These are phyloP conservation scores for Salvia splendens DNA, from an alignment of 257 asterid genomes.

Conservation along the genomic window DNA sequence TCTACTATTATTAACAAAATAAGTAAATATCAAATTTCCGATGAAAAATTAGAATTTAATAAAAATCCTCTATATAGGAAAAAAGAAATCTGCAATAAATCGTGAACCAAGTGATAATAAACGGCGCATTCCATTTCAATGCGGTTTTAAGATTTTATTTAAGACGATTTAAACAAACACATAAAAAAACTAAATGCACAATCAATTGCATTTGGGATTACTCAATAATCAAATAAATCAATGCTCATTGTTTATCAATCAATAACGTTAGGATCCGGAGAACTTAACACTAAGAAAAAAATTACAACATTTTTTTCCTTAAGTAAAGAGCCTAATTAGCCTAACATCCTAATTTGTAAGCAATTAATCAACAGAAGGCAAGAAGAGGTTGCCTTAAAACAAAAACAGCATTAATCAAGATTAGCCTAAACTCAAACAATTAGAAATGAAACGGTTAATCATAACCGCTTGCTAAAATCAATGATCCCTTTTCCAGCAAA, in stretches of 20 bases:
- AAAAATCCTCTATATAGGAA: too few species aligned
- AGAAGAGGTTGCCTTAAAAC: conserved; percentile 3
- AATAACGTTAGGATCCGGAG: not conserved
- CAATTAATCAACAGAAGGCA: conserved; percentile 10
- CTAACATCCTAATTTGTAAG: conserved; percentile 16
- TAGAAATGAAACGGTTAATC: not conserved
- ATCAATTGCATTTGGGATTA: too few species aligned
- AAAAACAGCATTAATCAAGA: conserved; percentile 23
- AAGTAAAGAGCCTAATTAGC: conserved; percentile 13
- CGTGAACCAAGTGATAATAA: not conserved
- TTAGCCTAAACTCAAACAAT: too few species aligned
- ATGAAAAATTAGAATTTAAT: too few species aligned
- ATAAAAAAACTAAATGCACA: too few species aligned
- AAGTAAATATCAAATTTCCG: too few species aligned
- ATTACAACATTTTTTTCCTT: conserved; percentile 26
- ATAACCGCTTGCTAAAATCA: too few species aligned
- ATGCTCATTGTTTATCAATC: not conserved
- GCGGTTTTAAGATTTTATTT: conserved; percentile 30
- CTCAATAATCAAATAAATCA: not conserved
- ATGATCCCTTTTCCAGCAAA: not conserved
- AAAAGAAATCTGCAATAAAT: too few species aligned
- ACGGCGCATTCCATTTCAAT: conserved; percentile 8
- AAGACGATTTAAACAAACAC: not conserved
- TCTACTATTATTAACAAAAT: too few species aligned
- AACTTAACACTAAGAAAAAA: not conserved